These are phyloP conservation scores for Aspergillus brasiliensis DNA, from an alignment of 2,329 filamentous ascomycete genomes.

Conservation along the genomic window DNA sequence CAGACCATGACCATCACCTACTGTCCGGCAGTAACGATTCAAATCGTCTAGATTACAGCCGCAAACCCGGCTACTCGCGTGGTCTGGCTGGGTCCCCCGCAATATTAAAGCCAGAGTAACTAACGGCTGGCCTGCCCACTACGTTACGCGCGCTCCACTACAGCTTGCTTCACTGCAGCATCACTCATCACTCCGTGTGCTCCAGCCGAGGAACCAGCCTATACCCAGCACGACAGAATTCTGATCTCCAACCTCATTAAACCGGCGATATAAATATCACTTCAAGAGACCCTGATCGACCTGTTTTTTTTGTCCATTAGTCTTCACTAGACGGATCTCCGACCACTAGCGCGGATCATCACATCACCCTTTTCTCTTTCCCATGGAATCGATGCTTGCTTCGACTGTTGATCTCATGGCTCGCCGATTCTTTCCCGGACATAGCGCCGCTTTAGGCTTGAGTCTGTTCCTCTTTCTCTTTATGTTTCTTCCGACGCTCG, in stretches of 20 bases:
- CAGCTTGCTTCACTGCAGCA: conserved; percentile 1
- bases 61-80: not conserved
- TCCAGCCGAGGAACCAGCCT: not conserved
- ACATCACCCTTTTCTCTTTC: conserved; percentile 2
- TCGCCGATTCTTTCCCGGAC: conserved; percentile 29
- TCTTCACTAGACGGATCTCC: not conserved
- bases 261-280: not conserved
- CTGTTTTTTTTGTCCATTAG: not conserved
- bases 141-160: not conserved
- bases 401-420: conserved; percentile 30
- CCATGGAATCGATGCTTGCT: conserved; percentile 18
- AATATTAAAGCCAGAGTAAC: too few species aligned
- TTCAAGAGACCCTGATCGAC: not conserved
- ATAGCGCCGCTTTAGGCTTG: conserved; percentile 32
- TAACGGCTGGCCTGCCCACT: too few species aligned
- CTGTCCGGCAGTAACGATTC: not conserved
- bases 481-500: conserved; percentile 37
- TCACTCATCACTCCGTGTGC: not conserved
- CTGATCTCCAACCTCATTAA: not conserved
- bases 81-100: not conserved
- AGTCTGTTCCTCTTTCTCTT: conserved; percentile 38
- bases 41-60: not conserved
- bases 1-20: not conserved
- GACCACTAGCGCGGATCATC: not conserved
- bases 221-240: not conserved